Evolutionary conservation across 352 stramenopile species (phyloP).

Genomic region (Pythium vanterpoolii): DNA sequence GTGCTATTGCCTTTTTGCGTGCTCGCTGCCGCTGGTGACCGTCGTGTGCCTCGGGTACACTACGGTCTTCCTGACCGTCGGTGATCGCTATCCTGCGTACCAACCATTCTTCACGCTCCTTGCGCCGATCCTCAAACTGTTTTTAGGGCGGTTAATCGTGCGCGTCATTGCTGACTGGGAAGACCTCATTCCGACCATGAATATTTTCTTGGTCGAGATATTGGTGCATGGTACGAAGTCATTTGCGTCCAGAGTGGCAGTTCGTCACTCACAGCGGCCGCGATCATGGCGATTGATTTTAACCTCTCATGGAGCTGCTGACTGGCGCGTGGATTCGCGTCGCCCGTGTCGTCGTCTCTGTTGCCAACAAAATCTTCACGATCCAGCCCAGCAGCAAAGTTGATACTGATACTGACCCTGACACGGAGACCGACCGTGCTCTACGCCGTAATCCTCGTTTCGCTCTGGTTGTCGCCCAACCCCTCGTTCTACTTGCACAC

Average conservation of each 20-base stretch:
- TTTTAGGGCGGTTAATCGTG: slow-evolving; percentile 1
- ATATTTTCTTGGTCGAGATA: slow-evolving; percentile 32
- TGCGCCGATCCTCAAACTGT: slow-evolving; percentile 12
- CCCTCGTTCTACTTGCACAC: slow-evolving; percentile 11
- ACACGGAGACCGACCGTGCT: no score
- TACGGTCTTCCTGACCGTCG: slow-evolving; percentile 7
- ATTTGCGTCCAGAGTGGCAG: slow-evolving; percentile 27
- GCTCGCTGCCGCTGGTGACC: not conserved
- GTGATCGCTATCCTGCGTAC: not conserved
- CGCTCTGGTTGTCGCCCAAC: slow-evolving; percentile 8
- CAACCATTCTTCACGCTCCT: slow-evolving; percentile 8
- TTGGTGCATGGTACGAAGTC: slow-evolving; percentile 31
- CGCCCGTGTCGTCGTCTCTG: no score
- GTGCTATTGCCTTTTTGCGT: slow-evolving; percentile 1
- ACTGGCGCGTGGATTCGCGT: no score
- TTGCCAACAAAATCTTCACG: no score
- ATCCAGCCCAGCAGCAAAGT: no score
- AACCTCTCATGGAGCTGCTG: no score
- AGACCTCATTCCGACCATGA: slow-evolving; percentile 27
- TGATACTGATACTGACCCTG: no score
- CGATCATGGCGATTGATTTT: slow-evolving; percentile 14
- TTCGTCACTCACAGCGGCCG: slow-evolving; percentile 2
- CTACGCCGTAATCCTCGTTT: slow-evolving; percentile 16
- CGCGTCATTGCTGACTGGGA: slow-evolving; percentile 15
- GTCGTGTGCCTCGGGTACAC: slow-evolving; percentile 15